Evolutionary conservation across 2,329 filamentous ascomycete species (phyloP).

Genomic region (Neofusicoccum umdonicola): DNA sequence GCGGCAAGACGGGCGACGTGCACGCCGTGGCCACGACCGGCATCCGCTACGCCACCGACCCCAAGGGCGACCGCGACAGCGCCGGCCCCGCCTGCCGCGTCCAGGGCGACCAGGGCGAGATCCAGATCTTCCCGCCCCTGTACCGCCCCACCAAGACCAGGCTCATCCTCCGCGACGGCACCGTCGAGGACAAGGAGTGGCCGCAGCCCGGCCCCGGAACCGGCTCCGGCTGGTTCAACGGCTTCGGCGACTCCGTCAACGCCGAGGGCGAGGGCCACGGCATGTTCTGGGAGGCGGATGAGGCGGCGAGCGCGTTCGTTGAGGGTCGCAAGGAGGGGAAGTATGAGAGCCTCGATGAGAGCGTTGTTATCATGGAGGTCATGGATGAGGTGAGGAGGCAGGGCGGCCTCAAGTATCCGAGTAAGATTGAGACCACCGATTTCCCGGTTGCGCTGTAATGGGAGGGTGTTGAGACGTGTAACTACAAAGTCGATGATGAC

Average conservation of each 20-base stretch:
- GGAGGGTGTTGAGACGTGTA: no score
- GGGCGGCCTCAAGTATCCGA: constrained; percentile 61
- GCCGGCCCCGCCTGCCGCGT: constrained; percentile 71
- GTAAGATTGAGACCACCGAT: constrained; percentile 62
- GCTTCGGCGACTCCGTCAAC: constrained; percentile 42
- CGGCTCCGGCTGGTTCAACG: constrained; percentile 48
- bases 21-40: constrained; percentile 66
- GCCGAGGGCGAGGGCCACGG: constrained; percentile 66
- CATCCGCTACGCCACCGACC: constrained; percentile 49
- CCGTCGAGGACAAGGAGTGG: constrained; percentile 48
- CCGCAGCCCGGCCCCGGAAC: constrained; percentile 47
- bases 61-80: constrained; percentile 56
- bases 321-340: constrained; percentile 76
- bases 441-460: constrained; percentile 43
- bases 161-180: constrained; percentile 55
- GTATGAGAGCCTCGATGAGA: constrained; percentile 65
- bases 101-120: constrained; percentile 77
- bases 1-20: constrained; percentile 52
- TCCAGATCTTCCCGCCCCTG: constrained; percentile 72
- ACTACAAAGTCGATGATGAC: no score
- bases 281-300: constrained; percentile 88
- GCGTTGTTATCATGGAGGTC: constrained; percentile 78
- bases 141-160: constrained; percentile 67
- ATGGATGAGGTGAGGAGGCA: constrained; percentile 69
- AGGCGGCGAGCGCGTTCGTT: constrained; percentile 69